Percentiles rank a stretch among this genome's conserved stretches.
Conservation (phyloP, 208 protist genomes). For the Angomonas ambiguus region DNA sequence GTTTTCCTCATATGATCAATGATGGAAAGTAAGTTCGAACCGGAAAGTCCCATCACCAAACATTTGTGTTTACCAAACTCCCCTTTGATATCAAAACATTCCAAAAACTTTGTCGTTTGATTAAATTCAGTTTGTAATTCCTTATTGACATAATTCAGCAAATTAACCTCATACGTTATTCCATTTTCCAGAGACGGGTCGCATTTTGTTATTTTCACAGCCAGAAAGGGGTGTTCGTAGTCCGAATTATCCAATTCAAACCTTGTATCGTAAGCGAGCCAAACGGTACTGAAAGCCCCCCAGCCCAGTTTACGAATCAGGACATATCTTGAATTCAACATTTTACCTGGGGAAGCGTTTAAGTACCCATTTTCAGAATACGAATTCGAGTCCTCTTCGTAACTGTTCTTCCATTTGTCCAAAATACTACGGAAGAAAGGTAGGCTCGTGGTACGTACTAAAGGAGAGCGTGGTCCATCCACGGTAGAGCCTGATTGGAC, state of each 20-base stretch:
- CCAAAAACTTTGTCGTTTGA: constrained; percentile 55
- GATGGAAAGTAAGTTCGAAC: constrained; percentile 79
- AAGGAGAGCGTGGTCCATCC: background rate
- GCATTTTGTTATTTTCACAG: constrained; percentile 83
- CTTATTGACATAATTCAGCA: constrained; percentile 57
- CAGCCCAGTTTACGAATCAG: constrained; percentile 81
- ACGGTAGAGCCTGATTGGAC: background rate
- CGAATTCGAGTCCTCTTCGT: constrained; percentile 49
- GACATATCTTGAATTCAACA: constrained; percentile 72
- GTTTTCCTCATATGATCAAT: constrained; percentile 48
- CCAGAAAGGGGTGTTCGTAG: constrained; percentile 68
- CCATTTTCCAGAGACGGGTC: constrained; percentile 39
- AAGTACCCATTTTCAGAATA: constrained; percentile 80
- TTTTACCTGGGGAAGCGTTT: constrained; percentile 48
- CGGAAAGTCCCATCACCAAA: constrained; percentile 82
- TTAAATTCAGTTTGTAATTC: constrained; percentile 11
- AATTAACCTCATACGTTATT: constrained; percentile 70
- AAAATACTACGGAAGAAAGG: constrained; percentile 9
- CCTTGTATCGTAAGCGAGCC: constrained; percentile 79
- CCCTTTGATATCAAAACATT: constrained; percentile 69
- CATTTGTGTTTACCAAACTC: constrained; percentile 61
- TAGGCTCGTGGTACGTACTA: background rate
- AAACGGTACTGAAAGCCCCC: constrained; percentile 89
- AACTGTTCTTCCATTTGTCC: constrained; percentile 47
- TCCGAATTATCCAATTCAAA: constrained; percentile 17